Evolutionary conservation across 768 basidiomycete genomes (phyloP).

Genomic region (Russula abietina): DNA sequence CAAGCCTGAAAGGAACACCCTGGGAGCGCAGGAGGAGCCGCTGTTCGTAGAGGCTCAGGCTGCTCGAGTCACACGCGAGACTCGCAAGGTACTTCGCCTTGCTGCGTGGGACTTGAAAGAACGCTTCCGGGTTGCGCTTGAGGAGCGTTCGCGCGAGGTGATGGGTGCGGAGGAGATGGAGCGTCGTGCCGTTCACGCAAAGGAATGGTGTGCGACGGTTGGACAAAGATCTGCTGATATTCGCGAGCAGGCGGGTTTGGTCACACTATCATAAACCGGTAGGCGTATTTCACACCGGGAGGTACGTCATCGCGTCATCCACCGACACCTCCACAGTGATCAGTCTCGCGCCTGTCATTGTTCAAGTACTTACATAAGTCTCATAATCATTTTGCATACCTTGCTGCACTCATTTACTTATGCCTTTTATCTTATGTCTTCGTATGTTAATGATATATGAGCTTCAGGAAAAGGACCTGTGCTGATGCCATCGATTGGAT

Average conservation of each 20-base stretch:
- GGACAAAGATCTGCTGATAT: constrained; percentile 42
- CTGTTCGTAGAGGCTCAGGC: constrained; percentile 63
- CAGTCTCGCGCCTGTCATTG: no score
- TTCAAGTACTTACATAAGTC: neutral
- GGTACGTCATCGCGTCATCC: constrained; percentile 3
- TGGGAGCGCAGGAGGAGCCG: constrained; percentile 42
- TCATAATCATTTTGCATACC: neutral
- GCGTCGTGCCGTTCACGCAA: constrained; percentile 60
- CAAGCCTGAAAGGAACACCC: constrained; percentile 38
- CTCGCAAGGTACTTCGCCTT: constrained; percentile 85
- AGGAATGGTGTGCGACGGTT: constrained; percentile 62
- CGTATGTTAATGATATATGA: constrained; percentile 13
- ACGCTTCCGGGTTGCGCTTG: constrained; percentile 73
- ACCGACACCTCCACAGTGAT: neutral
- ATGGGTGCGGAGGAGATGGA: constrained; percentile 69
- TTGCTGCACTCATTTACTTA: neutral
- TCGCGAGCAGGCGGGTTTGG: constrained; percentile 27
- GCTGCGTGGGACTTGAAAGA: constrained; percentile 88
- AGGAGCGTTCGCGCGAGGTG: constrained; percentile 74
- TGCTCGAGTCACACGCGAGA: constrained; percentile 70
- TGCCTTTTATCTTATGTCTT: constrained; percentile 5
- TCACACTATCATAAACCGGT: neutral
- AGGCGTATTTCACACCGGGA: neutral
- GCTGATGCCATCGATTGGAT: neutral
- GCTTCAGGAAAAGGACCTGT: neutral